Percentiles rank a stretch among this genome's conserved stretches.
Evolutionary conservation across 805 yeast species (phyloP).

Genomic region (Isabelozyma rhagii): DNA sequence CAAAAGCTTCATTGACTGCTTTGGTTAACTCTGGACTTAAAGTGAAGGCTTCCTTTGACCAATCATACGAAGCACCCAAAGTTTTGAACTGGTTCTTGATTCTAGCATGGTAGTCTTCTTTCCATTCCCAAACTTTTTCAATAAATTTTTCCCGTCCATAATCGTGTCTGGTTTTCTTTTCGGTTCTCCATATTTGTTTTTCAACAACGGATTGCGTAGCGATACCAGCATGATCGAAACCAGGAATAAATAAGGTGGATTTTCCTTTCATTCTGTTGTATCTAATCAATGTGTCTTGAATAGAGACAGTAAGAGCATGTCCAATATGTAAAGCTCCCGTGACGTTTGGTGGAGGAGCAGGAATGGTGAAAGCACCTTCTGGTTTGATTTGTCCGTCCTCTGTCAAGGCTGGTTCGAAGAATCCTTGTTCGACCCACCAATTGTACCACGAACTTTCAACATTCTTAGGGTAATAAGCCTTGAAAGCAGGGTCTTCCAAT

Average conservation of each 20-base stretch:
- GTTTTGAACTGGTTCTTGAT: slow-evolving; percentile 81
- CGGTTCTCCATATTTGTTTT: slow-evolving; percentile 87
- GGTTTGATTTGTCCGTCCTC: slow-evolving; percentile 73
- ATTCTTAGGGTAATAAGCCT: slow-evolving; percentile 87
- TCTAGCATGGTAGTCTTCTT: slow-evolving; percentile 83
- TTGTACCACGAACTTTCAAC: slow-evolving; percentile 97
- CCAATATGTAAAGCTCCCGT: slow-evolving; percentile 99
- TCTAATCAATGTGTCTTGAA: slow-evolving; percentile 91
- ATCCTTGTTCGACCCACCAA: slow-evolving; percentile 93
- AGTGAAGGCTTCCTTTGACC: slow-evolving; percentile 94
- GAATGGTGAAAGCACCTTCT: slow-evolving; percentile 83
- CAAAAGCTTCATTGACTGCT: slow-evolving; percentile 89
- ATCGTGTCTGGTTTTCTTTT: slow-evolving; percentile 90
- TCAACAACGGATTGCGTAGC: slow-evolving; percentile 98
- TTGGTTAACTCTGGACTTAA: slow-evolving; percentile 72
- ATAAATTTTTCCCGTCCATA: slow-evolving; percentile 88
- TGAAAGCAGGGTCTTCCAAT: slow-evolving; percentile 87
- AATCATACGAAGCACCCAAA: slow-evolving; percentile 96
- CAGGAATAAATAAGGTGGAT: slow-evolving; percentile 89
- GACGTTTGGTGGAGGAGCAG: slow-evolving; percentile 99
- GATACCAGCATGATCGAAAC: slow-evolving; percentile 99
- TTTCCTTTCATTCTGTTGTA: slow-evolving; percentile 97
- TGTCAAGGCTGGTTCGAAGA: slow-evolving; percentile 82
- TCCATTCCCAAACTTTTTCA: slow-evolving; percentile 96
- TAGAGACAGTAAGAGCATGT: slow-evolving; percentile 92